Conservation (phyloP, 140 eudicot species). For the Oenanthe javanica region DNA sequence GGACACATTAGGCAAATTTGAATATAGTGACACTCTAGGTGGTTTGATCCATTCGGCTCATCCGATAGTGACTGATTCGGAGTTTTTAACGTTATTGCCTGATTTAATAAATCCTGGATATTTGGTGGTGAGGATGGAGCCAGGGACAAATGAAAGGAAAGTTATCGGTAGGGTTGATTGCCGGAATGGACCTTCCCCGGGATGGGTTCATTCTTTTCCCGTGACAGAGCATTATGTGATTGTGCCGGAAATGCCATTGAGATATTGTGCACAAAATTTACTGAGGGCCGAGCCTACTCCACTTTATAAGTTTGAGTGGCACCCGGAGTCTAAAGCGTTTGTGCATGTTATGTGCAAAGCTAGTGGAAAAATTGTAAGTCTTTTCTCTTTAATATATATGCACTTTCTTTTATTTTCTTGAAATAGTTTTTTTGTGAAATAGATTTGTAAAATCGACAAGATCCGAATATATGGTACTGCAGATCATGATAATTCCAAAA, state of each 20-base stretch:
- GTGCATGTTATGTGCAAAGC: conserved; percentile 97
- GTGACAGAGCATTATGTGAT: conserved; percentile 83
- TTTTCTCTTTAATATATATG: not conserved
- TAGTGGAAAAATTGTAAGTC: conserved; percentile 79
- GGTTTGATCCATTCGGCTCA: conserved; percentile 92
- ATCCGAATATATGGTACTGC: not conserved
- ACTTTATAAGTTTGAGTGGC: conserved; percentile 89
- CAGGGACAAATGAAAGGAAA: conserved; percentile 74
- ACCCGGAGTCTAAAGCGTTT: conserved; percentile 78
- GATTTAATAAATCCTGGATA: conserved; percentile 86
- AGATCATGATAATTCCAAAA: too few species aligned
- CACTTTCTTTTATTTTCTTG: not conserved
- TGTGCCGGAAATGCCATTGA: conserved; percentile 94
- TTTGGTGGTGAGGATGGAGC: conserved; percentile 72
- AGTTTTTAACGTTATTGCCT: conserved; percentile 69
- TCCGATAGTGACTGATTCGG: conserved; percentile 81
- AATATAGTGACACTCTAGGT: conserved; percentile 61
- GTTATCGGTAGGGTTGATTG: conserved; percentile 80
- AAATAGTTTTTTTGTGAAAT: not conserved
- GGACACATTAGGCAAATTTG: conserved; percentile 76
- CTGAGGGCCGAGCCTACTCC: conserved; percentile 95
- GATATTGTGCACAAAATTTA: conserved; percentile 85
- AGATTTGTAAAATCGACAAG: too few species aligned
- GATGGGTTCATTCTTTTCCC: conserved; percentile 99
- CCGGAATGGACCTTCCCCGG: conserved; percentile 85